Base-by-base conservation (phyloP, 257 asterid genomes). In the Rhazya stricta region DNA sequence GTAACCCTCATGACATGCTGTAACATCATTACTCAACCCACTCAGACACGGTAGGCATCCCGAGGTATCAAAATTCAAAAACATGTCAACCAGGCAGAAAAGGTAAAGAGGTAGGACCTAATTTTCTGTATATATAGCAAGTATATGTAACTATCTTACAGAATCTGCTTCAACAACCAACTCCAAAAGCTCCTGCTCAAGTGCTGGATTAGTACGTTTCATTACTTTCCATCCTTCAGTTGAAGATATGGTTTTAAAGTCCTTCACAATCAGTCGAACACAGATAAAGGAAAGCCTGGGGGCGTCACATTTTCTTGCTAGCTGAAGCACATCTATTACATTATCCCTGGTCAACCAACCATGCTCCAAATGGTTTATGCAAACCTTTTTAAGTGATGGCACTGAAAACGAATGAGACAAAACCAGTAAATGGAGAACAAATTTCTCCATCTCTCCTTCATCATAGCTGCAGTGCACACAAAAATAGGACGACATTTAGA, bases 211-310 rank as follows among this genome's bases (percentile, higher is more conserved):
- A 43, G 88, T 80, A 50, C 79, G 85, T 69, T 79, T 88, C 97
- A 91, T 94, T 71, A 87, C 96, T 77, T 91, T 94, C 98, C 98
- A 94, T 21, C 89, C 98, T 79, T 94, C 97, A 3, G 97, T 90
- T 21, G 73, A 74, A 18, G 96, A 86, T 78, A 91, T 79, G 74
- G 77, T 76, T 85, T 90, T 94, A 85, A 91, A 89, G 85, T 94
- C 89, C 79, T 77, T 83, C 76, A 88, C 73, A 15, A 91, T 77
- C 89, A 86, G 78, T 61, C 85, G 91, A 29, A 75, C 69, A 76
- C 98, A 91, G 63, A 88, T 60, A 37, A 91, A 70, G 51, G 84
- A 76, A 41, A 94, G 89, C 2, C 91, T 86, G 16, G 96, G 87
- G 9, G 96, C 92, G 76, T 94, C 96, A 51, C 97, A 91, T 25